Conservation (phyloP, 352 stramenopile species). For the Pythium aphanidermatum region DNA sequence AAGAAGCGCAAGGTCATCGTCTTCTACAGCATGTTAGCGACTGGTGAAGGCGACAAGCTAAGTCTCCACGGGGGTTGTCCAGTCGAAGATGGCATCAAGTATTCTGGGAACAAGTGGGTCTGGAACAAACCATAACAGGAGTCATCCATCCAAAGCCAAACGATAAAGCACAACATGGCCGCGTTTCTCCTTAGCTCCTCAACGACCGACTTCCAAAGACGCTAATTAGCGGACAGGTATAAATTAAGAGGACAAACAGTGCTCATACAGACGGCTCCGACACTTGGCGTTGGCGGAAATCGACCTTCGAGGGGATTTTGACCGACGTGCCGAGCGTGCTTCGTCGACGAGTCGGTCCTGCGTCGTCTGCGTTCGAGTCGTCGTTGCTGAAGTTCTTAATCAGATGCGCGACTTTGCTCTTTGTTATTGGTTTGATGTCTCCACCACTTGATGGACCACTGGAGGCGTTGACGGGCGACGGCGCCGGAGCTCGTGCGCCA, state of each 20-base stretch:
- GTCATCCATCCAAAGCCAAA: no score
- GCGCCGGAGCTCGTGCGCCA: slow-evolving; percentile 5
- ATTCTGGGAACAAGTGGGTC: slow-evolving; percentile 81
- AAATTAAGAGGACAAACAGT: no score
- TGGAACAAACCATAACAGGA: slow-evolving; percentile 85
- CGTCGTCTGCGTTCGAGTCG: slow-evolving; percentile 1
- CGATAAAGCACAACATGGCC: no score
- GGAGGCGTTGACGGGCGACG: slow-evolving; percentile 1
- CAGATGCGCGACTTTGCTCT: slow-evolving; percentile 53
- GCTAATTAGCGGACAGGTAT: no score
- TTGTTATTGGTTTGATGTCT: slow-evolving; percentile 5
- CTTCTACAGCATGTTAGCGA: slow-evolving; percentile 79
- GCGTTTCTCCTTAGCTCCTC: no score
- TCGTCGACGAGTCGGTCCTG: slow-evolving; percentile 1
- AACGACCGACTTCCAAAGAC: no score
- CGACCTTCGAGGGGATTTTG: slow-evolving; percentile 15
- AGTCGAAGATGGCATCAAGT: slow-evolving; percentile 68
- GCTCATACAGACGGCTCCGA: slow-evolving; percentile 14
- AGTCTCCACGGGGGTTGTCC: slow-evolving; percentile 67
- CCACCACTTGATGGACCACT: neutral
- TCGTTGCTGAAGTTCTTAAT: slow-evolving; percentile 68
- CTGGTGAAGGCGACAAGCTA: slow-evolving; percentile 48
- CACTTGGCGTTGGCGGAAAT: slow-evolving; percentile 18
- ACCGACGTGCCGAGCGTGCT: slow-evolving; percentile 10
- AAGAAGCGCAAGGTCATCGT: slow-evolving; percentile 75